Conservation (phyloP, 768 basidiomycete genomes). For the Jaapia argillacea region DNA sequence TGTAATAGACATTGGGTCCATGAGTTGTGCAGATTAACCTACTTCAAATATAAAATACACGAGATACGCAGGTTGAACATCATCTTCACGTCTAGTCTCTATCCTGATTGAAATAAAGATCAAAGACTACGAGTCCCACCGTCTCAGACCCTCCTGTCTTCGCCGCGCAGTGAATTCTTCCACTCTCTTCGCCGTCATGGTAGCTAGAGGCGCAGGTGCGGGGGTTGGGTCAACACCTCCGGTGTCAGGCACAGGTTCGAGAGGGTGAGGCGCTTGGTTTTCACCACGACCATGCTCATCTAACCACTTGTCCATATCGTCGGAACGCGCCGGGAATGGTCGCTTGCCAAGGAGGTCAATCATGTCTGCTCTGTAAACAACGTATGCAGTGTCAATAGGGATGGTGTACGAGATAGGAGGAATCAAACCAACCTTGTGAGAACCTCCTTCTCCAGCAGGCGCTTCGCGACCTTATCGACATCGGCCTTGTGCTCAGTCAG, state of each 20-base stretch:
- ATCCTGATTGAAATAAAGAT: too few relatives aligned
- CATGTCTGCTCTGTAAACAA: conserved; percentile 68
- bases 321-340: conserved; percentile 65
- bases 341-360: conserved; percentile 72
- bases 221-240: not conserved
- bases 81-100: too few relatives aligned
- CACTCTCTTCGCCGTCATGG: not conserved
- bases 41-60: too few relatives aligned
- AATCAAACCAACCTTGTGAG: conserved; percentile 83
- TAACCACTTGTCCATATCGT: conserved; percentile 98
- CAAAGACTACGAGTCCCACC: too few relatives aligned
- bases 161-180: too few relatives aligned
- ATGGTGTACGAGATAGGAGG: conserved; percentile 1
- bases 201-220: not conserved
- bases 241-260: not conserved
- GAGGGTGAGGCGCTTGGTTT: not conserved
- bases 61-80: too few relatives aligned
- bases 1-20: too few relatives aligned
- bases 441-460: conserved; percentile 91
- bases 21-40: too few relatives aligned
- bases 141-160: too few relatives aligned
- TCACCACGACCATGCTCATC: conserved; percentile 48
- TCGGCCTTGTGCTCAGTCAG: conserved; percentile 74
- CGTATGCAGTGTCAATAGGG: conserved; percentile 2
- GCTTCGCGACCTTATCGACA: conserved; percentile 88